These are phyloP conservation scores for Kuraishia cidri DNA, from an alignment of 805 yeast species.

Conservation along the genomic window DNA sequence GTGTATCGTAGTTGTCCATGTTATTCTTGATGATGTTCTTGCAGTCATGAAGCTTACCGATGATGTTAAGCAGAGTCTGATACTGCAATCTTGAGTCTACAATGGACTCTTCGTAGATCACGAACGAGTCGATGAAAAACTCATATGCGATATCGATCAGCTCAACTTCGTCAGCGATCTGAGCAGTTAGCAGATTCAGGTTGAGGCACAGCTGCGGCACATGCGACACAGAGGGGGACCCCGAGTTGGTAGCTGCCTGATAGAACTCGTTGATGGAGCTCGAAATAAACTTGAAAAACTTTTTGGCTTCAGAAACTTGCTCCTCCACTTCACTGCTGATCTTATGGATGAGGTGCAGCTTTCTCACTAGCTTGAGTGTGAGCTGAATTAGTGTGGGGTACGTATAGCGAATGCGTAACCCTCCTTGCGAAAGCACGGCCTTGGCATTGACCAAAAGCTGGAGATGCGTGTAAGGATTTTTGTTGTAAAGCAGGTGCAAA, in stretches of 20 bases:
- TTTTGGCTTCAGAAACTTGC: slow-evolving; percentile 10
- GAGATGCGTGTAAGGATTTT: slow-evolving; percentile 34
- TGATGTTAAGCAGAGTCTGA: slow-evolving; percentile 36
- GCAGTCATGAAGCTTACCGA: slow-evolving; percentile 32
- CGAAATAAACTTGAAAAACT: slow-evolving; percentile 66
- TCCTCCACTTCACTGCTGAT: slow-evolving; percentile 11
- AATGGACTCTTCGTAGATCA: slow-evolving; percentile 65
- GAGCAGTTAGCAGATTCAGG: slow-evolving; percentile 57
- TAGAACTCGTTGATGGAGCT: slow-evolving; percentile 62
- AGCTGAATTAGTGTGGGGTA: slow-evolving; percentile 69
- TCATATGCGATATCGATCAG: slow-evolving; percentile 76
- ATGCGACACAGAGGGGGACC: slow-evolving; percentile 19
- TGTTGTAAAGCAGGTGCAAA: slow-evolving; percentile 50
- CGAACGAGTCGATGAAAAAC: slow-evolving; percentile 79
- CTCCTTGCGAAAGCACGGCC: slow-evolving; percentile 44
- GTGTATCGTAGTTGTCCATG: slow-evolving; percentile 65
- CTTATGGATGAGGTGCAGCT: slow-evolving; percentile 21
- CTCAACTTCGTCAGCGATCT: slow-evolving; percentile 69
- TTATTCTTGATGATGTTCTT: slow-evolving; percentile 26
- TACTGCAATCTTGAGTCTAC: slow-evolving; percentile 39
- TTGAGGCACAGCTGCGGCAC: slow-evolving; percentile 25
- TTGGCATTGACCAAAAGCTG: slow-evolving; percentile 35
- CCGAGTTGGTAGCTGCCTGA: slow-evolving; percentile 20
- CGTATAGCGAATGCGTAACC: slow-evolving; percentile 48
- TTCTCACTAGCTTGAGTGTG: slow-evolving; percentile 51